Evolutionary conservation across 1,284 basidiomycete species (phyloP).

Genomic region (Rhodotorula sp.): DNA sequence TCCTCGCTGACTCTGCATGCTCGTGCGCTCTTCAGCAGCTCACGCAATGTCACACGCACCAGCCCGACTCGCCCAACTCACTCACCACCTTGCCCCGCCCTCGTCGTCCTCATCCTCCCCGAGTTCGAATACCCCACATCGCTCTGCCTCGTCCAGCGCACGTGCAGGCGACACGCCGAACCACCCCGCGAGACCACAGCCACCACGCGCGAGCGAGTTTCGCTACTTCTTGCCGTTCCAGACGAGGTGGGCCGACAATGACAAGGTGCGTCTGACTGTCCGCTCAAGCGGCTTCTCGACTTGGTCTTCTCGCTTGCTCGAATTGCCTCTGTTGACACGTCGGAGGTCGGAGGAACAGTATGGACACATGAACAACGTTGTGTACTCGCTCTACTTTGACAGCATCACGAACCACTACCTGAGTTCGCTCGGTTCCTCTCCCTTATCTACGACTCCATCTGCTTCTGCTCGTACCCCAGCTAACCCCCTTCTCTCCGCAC

Average conservation of each 20-base stretch:
- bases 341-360: slow-evolving; percentile 25
- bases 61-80: background rate
- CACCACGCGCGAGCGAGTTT: slow-evolving; percentile 1
- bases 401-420: slow-evolving; percentile 39
- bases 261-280: background rate
- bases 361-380: slow-evolving; percentile 27
- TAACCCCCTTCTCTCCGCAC: background rate
- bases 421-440: background rate
- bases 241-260: slow-evolving; percentile 29
- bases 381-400: slow-evolving; percentile 33
- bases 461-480: background rate
- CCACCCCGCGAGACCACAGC: background rate
- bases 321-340: too few relatives aligned
- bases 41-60: background rate
- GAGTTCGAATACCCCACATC: background rate
- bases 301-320: too few relatives aligned
- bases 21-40: background rate
- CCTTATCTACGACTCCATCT: background rate
- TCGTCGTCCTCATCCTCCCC: background rate
- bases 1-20: background rate
- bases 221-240: slow-evolving; percentile 29
- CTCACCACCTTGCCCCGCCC: background rate
- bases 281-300: too few relatives aligned
- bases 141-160: slow-evolving; percentile 1
- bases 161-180: too few relatives aligned